phyloP scores from a whole-genome alignment of 495 filamentous ascomycete genomes.

The Penicillium pancosmium region DNA sequence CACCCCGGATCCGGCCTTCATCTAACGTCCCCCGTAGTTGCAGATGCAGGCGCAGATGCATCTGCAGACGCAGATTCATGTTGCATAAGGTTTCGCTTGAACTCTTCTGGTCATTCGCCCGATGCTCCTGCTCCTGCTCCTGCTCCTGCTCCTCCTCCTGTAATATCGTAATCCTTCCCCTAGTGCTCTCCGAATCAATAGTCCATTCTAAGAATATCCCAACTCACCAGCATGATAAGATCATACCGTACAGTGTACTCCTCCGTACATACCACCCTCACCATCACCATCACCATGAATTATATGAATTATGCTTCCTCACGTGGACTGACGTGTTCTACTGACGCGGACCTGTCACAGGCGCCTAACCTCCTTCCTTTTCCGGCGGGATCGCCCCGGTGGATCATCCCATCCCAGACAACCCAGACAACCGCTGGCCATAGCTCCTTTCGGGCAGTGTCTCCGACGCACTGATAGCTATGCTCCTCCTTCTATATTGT shows the following conservation, averaged over 20 bases:
- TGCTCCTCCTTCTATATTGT: not conserved
- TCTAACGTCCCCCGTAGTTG: slow-evolving; percentile 4
- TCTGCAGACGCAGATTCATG: not conserved
- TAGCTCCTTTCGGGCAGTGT: slow-evolving; percentile 33
- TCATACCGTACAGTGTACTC: not conserved
- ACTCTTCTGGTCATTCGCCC: slow-evolving; percentile 3
- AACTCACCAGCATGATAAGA: no score
- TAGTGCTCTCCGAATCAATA: not conserved
- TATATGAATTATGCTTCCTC: not conserved
- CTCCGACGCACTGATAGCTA: slow-evolving; percentile 20
- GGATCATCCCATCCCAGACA: slow-evolving; percentile 30
- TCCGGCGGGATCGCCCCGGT: slow-evolving; percentile 25
- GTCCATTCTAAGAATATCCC: not conserved
- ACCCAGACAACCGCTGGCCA: slow-evolving; percentile 34
- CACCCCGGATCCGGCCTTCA: slow-evolving; percentile 5
- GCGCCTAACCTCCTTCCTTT: slow-evolving; percentile 29
- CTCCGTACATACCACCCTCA: no score
- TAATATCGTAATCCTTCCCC: not conserved
- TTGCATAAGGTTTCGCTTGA: slow-evolving; percentile 4
- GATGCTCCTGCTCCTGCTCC: not conserved
- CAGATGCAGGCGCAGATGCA: not conserved
- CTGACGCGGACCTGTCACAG: slow-evolving; percentile 21
- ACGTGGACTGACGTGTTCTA: slow-evolving; percentile 17
- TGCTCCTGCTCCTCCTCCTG: not conserved
- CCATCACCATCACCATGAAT: no score